Evolutionary conservation across 352 stramenopile genomes (phyloP).

Genomic region (Pythium insidiosum): DNA sequence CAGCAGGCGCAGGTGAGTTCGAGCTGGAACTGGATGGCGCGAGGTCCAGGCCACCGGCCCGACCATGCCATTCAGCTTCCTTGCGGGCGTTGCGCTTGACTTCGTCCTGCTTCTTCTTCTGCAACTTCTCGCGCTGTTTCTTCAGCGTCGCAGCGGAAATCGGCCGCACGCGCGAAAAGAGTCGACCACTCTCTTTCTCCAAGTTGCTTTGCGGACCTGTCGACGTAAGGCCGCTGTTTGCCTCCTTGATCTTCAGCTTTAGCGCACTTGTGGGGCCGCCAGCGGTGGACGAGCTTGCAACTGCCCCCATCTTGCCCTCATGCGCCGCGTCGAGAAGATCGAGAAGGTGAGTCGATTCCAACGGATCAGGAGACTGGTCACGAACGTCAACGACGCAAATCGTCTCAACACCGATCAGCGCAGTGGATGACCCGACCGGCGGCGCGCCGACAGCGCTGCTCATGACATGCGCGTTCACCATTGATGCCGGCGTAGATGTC

Average conservation of each 20-base stretch:
- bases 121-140: conserved; percentile 60
- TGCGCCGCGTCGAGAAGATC: conserved; percentile 5
- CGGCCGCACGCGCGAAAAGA: conserved; percentile 51
- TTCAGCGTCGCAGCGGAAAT: conserved; percentile 62
- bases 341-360: conserved; percentile 8
- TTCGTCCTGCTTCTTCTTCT: conserved; percentile 61
- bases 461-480: conserved; percentile 38
- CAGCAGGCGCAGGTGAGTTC: conserved; percentile 4
- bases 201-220: conserved; percentile 5
- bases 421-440: conserved; percentile 14
- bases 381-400: conserved; percentile 93
- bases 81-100: conserved; percentile 40
- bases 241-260: conserved; percentile 48
- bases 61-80: conserved; percentile 74
- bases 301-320: neutral
- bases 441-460: conserved; percentile 21
- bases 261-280: conserved; percentile 29
- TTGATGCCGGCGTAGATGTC: conserved; percentile 26
- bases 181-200: conserved; percentile 46
- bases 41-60: conserved; percentile 58
- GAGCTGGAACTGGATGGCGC: conserved; percentile 14
- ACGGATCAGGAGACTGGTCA: conserved; percentile 44
- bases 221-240: conserved; percentile 8
- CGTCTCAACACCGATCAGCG: conserved; percentile 86
- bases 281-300: neutral